phyloP scores from a whole-genome alignment of 225 moss, liverwort and hornwort genomes.

The Thuidium tamariscinum region DNA sequence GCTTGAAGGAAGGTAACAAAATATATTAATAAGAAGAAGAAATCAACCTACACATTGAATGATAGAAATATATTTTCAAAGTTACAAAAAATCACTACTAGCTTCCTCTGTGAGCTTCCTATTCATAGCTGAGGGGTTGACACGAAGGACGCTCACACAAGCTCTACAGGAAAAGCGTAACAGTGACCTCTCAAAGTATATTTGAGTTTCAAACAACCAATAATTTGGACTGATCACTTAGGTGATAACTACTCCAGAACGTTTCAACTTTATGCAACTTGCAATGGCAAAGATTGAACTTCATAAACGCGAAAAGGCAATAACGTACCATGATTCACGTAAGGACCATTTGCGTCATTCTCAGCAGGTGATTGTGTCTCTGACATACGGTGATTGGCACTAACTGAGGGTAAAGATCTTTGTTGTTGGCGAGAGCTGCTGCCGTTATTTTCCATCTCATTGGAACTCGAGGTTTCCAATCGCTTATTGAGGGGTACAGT shows the following conservation, averaged over 20 bases:
- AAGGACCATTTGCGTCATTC: slow-evolving; percentile 17
- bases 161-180: not conserved
- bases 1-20: not conserved
- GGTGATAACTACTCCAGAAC: not conserved
- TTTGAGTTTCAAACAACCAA: not conserved
- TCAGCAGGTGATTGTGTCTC: slow-evolving; percentile 16
- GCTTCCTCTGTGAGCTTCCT: no score
- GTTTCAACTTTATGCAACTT: not conserved
- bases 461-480: slow-evolving; percentile 21
- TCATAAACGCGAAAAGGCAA: not conserved
- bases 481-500: slow-evolving; percentile 12
- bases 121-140: not conserved
- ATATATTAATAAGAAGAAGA: not conserved
- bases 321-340: slow-evolving; percentile 33
- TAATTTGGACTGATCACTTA: not conserved
- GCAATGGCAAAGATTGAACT: not conserved
- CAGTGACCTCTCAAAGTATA: not conserved
- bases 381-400: slow-evolving; percentile 10
- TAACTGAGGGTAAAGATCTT: slow-evolving; percentile 12
- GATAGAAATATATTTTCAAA: not conserved
- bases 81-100: not conserved
- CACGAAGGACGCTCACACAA: not conserved
- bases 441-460: slow-evolving; percentile 51
- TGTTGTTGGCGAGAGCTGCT: slow-evolving; percentile 32
- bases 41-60: not conserved